Evolutionary conservation across 257 asterid genomes (phyloP).

Genomic region (Perilla frutescens): DNA sequence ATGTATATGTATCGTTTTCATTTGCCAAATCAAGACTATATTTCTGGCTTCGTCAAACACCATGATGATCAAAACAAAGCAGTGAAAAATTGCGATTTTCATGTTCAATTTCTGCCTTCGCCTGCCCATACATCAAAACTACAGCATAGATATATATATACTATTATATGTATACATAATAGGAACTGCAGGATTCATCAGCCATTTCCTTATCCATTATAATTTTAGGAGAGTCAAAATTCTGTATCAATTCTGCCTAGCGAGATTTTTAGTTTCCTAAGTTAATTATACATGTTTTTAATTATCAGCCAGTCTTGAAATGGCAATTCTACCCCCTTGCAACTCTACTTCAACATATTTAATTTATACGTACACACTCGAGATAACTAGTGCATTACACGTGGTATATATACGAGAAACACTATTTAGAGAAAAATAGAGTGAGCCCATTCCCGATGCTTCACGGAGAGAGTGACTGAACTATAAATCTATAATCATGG

Average conservation of each 20-base stretch:
- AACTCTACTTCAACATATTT: no score
- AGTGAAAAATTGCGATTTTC: constrained; percentile 6
- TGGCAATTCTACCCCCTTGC: no score
- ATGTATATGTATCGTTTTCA: background rate
- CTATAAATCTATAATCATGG: background rate
- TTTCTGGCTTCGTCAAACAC: background rate
- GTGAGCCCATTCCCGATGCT: constrained; percentile 2
- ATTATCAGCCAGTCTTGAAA: no score
- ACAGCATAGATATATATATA: no score
- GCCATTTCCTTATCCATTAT: constrained; percentile 1
- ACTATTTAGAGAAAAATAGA: background rate
- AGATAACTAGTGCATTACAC: no score
- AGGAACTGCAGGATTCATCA: constrained; percentile 2
- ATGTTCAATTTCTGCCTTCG: constrained; percentile 12
- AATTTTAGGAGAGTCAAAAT: constrained; percentile 5
- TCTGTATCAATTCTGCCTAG: background rate
- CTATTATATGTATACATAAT: background rate
- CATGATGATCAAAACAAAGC: constrained; percentile 26
- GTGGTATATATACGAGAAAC: no score
- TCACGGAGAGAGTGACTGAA: constrained; percentile 7
- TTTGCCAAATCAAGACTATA: constrained; percentile 8
- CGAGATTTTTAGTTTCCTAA: no score
- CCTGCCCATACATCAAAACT: background rate
- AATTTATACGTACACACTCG: no score
- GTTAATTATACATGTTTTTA: no score